Evolutionary conservation across 2,329 filamentous ascomycete species (phyloP).

Genomic region (Nakataea oryzae): DNA sequence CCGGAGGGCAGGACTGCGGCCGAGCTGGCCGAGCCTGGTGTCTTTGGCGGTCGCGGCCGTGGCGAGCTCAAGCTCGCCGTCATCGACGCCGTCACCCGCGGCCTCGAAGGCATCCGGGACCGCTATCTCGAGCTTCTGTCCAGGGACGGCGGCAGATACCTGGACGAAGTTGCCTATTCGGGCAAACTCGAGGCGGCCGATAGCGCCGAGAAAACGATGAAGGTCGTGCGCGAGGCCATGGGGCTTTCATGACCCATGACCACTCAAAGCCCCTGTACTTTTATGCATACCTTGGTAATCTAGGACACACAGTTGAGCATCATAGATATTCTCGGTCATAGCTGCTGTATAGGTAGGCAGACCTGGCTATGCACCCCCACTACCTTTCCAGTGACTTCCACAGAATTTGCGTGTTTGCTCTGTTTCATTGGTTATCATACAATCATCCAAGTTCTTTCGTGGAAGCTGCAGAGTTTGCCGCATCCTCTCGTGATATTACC

Average conservation of each 20-base stretch:
- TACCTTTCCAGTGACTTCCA: neutral
- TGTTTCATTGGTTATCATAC: neutral
- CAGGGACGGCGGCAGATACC: constrained; percentile 17
- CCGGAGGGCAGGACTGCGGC: constrained; percentile 22
- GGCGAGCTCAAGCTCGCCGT: constrained; percentile 53
- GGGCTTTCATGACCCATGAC: constrained; percentile 26
- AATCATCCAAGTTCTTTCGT: neutral
- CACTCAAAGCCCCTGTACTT: neutral
- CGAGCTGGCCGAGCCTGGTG: constrained; percentile 24
- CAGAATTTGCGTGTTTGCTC: too few species aligned
- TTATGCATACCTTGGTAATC: neutral
- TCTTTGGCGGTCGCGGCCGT: constrained; percentile 17
- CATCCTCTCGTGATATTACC: too few species aligned
- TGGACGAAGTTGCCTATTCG: constrained; percentile 41
- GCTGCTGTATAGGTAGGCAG: too few species aligned
- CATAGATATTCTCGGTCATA: too few species aligned
- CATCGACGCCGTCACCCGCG: constrained; percentile 42
- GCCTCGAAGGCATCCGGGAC: constrained; percentile 43
- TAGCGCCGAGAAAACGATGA: constrained; percentile 51
- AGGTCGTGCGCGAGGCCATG: constrained; percentile 36
- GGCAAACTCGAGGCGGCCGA: constrained; percentile 51
- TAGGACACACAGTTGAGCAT: too few species aligned
- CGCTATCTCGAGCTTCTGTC: constrained; percentile 42
- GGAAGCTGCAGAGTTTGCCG: too few species aligned
- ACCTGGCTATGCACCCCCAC: neutral